Evolutionary conservation across 345 rosid genomes (phyloP).

Genomic region (Mallotus nudiflorus): DNA sequence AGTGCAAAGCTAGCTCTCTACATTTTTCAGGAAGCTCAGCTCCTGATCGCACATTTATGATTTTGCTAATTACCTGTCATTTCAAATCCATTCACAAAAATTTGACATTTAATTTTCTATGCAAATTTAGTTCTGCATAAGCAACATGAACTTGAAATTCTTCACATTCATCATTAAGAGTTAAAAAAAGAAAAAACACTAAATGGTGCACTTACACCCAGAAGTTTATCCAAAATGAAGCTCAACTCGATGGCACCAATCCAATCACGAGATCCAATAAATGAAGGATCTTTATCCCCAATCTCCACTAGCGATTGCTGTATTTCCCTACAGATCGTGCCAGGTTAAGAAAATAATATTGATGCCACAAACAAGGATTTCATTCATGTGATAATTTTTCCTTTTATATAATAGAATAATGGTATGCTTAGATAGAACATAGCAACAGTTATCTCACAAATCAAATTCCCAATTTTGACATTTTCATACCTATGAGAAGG

Average conservation of each 20-base stretch:
- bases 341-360: conserved; percentile 11
- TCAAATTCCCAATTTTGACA: conserved; percentile 4
- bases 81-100: conserved; percentile 9
- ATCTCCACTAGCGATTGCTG: conserved; percentile 88
- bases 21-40: conserved; percentile 93
- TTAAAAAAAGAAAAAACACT: background rate
- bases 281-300: conserved; percentile 87
- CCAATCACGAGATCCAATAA: conserved; percentile 91
- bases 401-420: too few relatives aligned
- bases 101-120: background rate
- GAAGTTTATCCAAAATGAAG: conserved; percentile 92
- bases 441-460: background rate
- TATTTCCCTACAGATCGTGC: conserved; percentile 60
- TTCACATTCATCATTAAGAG: background rate
- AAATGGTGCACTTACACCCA: conserved; percentile 73
- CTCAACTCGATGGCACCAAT: conserved; percentile 97
- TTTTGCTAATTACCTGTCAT: conserved; percentile 84
- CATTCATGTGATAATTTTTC: too few relatives aligned
- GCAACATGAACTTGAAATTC: background rate
- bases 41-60: conserved; percentile 85
- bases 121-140: background rate
- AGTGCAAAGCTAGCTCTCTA: conserved; percentile 88
- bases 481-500: conserved; percentile 81
- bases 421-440: too few relatives aligned
- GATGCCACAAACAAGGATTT: background rate